Evolutionary conservation across 768 basidiomycete species (phyloP).

Genomic region (Zangia roseola): DNA sequence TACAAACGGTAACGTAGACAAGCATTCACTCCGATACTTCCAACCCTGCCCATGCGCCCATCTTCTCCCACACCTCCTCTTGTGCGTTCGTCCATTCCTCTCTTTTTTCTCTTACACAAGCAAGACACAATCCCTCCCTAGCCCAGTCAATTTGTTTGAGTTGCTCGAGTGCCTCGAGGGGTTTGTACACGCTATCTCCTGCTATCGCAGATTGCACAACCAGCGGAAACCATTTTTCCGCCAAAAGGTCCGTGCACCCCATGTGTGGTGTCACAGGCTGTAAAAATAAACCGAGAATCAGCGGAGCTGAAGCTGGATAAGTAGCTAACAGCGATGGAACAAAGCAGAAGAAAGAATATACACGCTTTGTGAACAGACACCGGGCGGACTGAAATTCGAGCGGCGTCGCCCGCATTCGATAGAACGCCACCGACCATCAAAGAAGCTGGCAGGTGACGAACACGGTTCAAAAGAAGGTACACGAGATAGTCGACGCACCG

Average conservation of each 20-base stretch:
- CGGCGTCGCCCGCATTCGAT: neutral
- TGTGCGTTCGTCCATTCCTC: conserved; percentile 69
- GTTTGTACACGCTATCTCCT: conserved; percentile 62
- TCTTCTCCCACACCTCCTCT: conserved; percentile 52
- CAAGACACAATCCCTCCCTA: conserved; percentile 52
- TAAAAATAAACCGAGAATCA: neutral
- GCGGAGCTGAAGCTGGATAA: neutral
- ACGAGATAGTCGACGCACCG: conserved; percentile 31
- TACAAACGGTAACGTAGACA: too few species aligned
- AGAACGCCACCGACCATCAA: neutral
- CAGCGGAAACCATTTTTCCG: conserved; percentile 67
- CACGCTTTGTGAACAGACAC: neutral
- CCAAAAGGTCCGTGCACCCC: conserved; percentile 70
- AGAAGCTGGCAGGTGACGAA: neutral
- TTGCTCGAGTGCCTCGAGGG: conserved; percentile 66
- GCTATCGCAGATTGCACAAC: conserved; percentile 69
- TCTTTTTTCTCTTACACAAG: conserved; percentile 57
- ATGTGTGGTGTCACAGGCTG: conserved; percentile 63
- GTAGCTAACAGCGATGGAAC: too few species aligned
- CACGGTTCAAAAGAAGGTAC: neutral
- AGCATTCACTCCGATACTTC: conserved; percentile 12
- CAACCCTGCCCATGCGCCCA: conserved; percentile 55
- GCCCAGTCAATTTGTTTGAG: conserved; percentile 62
- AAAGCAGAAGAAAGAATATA: neutral
- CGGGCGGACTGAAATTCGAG: too few species aligned